Base-by-base conservation (phyloP, 768 basidiomycete species). In the Tricholoma terreum region DNA sequence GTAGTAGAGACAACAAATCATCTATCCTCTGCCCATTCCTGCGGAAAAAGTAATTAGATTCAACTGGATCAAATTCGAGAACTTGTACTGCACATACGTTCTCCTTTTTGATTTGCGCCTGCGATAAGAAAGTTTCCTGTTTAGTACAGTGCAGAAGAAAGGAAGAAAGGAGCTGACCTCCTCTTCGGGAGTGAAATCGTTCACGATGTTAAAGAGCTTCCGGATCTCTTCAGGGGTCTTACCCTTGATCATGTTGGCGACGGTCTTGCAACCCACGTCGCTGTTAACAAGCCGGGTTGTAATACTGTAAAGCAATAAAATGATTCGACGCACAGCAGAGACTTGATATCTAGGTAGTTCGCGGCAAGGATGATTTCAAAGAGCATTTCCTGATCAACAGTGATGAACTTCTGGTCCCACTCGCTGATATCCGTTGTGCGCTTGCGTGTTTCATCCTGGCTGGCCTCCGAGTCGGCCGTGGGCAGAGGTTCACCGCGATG, bases 171-270 rank as follows among this genome's bases (percentile, higher is more conserved):
- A 17, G 72, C 76, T 46, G 46, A 94, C 96, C 87, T 99, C 97
- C 73, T 98, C 97, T 70, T 99, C 97, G 17, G 96, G 94, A 4
- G 97, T 98, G 70, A 99, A 99, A 75, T 98, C 97, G 71, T 94
- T 94, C 31, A 92, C 90, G 62, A 95, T 94, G 83, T 97, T 96
- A 80, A 94, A 98, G 54, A 98, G 84, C 69, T 98, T 98, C 57
- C 96, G 89, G 64, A 99, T 98, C 77, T 98, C 97, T 73, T 98
- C 97, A 21, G 97, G 97, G 3, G 95, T 96, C 84, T 99, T 99
- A 33, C 97, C 97, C 80, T 99, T 98, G 84, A 99, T 98, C 97
- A 98, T 99, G 82, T 98, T 98, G 12, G 97, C 97, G 4, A 97
- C 95, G 3, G 94, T 97, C 81, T 97, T 96, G 84, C 95, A 97